Base-by-base conservation (phyloP, 345 rosid species). In the Eucalyptus virginea region DNA sequence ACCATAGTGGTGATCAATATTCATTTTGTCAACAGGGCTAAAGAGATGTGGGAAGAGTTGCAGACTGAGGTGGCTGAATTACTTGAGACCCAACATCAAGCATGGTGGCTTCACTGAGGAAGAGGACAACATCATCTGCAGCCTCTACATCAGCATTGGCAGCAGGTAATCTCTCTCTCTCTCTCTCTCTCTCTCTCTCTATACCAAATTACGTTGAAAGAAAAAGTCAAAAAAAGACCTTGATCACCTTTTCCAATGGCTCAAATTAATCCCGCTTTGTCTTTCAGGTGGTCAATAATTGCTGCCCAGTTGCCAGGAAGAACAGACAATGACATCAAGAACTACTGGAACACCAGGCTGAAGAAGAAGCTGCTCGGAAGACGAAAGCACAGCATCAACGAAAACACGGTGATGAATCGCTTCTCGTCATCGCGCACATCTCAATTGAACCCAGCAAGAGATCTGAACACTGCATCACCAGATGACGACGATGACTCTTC, bases 11-110 rank as follows among this genome's bases (percentile, higher is more conserved):
- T 86, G 86, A 34, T 86, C 9, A 87, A 32, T n/a, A 37, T 51
- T 40, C 44, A 40, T 58, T 34, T 19, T 83, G 72, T 50, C 47
- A 77, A 48, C 37, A 97, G 99, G 99, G 90, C 91, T 98, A 44
- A 98, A 95, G 94, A 97, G 99, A 93, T 98, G 98, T 89, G 99
- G 99, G 47, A 98, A 98, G 94, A 98, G 99, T 90, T 98, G 99
- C 93, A 95, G 99, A 89, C 94, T 98, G 60, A 96, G 99, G 92
- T 97, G 99, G 99, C 91, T 97, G 91, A 97, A 97, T 94, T 97
- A 97, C 94, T 91, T 98, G 91, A 94, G 99, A 89, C 99, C 99
- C 49, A 96, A 98, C 91, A 94, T 98, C 92, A 98, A 96, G 92
- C 99, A 98, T 91, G 99, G 99, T 50, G 98, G 98, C 90, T 98